phyloP scores from a whole-genome alignment of 2,329 filamentous ascomycete genomes.

The Fusarium siculi region DNA sequence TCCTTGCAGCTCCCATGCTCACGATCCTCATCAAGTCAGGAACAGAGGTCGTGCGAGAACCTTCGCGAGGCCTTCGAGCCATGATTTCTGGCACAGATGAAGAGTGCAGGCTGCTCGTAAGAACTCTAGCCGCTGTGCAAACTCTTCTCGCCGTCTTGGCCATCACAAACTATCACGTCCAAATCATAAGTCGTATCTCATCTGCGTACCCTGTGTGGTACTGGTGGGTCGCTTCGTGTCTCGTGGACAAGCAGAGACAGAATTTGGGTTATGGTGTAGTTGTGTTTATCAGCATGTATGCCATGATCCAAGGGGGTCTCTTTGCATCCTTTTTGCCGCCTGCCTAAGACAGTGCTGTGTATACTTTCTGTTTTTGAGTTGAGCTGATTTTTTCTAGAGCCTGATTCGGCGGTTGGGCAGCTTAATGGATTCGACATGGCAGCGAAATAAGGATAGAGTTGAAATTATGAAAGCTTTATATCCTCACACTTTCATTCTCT shows the following conservation, averaged over 20 bases:
- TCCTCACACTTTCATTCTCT: background rate
- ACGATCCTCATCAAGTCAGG: conserved; percentile 70
- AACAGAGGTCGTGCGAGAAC: conserved; percentile 49
- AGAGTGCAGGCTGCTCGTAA: conserved; percentile 50
- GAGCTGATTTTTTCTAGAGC: background rate
- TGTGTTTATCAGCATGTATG: conserved; percentile 83
- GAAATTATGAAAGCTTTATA: background rate
- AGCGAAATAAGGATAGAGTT: background rate
- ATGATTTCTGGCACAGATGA: conserved; percentile 7
- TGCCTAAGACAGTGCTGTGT: conserved; percentile 61
- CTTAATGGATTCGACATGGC: background rate
- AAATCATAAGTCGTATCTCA: conserved; percentile 89
- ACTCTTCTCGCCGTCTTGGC: conserved; percentile 76
- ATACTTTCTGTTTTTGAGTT: background rate
- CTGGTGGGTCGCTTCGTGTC: conserved; percentile 73
- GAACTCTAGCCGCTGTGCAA: conserved; percentile 77
- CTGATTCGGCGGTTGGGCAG: background rate
- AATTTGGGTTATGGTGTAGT: conserved; percentile 57
- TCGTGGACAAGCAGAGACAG: conserved; percentile 50
- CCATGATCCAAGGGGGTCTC: conserved; percentile 80
- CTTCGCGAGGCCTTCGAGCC: conserved; percentile 18
- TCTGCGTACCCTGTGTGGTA: conserved; percentile 94
- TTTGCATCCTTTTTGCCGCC: conserved; percentile 94
- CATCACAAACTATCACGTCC: conserved; percentile 86
- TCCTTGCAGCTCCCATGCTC: conserved; percentile 83